phyloP scores from a whole-genome alignment of 257 asterid genomes.

The Knoxia roxburghii region DNA sequence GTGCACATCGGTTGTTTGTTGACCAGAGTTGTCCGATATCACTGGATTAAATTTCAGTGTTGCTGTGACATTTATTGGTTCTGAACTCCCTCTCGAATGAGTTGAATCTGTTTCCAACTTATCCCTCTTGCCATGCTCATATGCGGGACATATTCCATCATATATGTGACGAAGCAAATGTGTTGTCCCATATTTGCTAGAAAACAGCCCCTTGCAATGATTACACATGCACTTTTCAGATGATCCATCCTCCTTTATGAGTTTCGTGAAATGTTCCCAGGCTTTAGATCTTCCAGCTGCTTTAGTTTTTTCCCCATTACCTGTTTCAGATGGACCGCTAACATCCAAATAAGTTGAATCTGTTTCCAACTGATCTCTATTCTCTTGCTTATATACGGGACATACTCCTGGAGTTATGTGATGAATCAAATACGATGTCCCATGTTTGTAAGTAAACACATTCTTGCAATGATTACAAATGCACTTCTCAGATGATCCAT shows the following conservation, averaged over 20 bases:
- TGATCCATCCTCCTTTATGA: conserved; percentile 68
- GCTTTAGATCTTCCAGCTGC: conserved; percentile 81
- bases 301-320: too few relatives aligned
- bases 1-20: conserved; percentile 33
- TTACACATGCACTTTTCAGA: conserved; percentile 74
- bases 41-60: conserved; percentile 57
- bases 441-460: conserved; percentile 62
- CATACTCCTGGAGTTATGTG: conserved; percentile 76
- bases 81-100: conserved; percentile 32
- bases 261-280: conserved; percentile 88
- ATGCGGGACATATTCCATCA: conserved; percentile 67
- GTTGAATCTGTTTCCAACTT: conserved; percentile 22
- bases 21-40: conserved; percentile 38
- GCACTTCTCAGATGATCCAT: conserved; percentile 69
- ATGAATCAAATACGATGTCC: conserved; percentile 86
- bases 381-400: conserved; percentile 50
- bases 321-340: too few relatives aligned
- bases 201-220: conserved; percentile 67
- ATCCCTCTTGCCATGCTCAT: conserved; percentile 45
- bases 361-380: conserved; percentile 29
- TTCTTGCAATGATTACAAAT: conserved; percentile 77
- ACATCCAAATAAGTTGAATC: conserved; percentile 25
- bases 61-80: conserved; percentile 21
- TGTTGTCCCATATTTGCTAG: conserved; percentile 75
- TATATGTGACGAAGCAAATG: conserved; percentile 86